phyloP scores from a whole-genome alignment of 225 moss, liverwort and hornwort species.

The Ulota crispa region DNA sequence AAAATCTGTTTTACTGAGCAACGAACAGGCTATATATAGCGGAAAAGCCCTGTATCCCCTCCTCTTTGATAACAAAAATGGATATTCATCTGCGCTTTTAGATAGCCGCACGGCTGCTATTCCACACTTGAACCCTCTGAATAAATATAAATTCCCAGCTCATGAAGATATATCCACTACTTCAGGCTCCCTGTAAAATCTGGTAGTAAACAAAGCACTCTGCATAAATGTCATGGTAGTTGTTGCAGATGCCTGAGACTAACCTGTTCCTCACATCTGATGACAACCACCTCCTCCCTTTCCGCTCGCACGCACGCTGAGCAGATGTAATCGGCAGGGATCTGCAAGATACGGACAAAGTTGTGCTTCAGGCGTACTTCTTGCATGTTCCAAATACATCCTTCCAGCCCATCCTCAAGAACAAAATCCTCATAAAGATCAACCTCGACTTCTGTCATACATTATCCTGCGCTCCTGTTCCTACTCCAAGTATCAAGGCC shows the following conservation, averaged over 20 bases:
- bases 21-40: conserved; percentile 73
- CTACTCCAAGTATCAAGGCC: conserved; percentile 41
- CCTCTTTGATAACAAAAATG: conserved; percentile 69
- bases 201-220: conserved; percentile 68
- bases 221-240: conserved; percentile 79
- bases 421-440: conserved; percentile 48
- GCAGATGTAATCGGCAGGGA: conserved; percentile 97
- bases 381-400: conserved; percentile 68
- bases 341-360: conserved; percentile 99
- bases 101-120: conserved; percentile 59
- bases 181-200: conserved; percentile 75
- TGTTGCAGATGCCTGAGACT: conserved; percentile 97
- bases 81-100: conserved; percentile 68
- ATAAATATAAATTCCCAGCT: conserved; percentile 27
- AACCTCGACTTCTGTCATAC: conserved; percentile 43
- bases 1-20: conserved; percentile 70
- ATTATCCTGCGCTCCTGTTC: conserved; percentile 40
- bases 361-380: conserved; percentile 88
- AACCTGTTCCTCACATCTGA: conserved; percentile 99
- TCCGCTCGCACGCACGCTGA: conserved; percentile 99
- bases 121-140: conserved; percentile 37
- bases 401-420: conserved; percentile 80
- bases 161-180: conserved; percentile 57
- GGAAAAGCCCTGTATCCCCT: conserved; percentile 76
- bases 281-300: conserved; percentile 99